phyloP scores from a whole-genome alignment of 768 basidiomycete genomes.

The Tricholoma sp. region DNA sequence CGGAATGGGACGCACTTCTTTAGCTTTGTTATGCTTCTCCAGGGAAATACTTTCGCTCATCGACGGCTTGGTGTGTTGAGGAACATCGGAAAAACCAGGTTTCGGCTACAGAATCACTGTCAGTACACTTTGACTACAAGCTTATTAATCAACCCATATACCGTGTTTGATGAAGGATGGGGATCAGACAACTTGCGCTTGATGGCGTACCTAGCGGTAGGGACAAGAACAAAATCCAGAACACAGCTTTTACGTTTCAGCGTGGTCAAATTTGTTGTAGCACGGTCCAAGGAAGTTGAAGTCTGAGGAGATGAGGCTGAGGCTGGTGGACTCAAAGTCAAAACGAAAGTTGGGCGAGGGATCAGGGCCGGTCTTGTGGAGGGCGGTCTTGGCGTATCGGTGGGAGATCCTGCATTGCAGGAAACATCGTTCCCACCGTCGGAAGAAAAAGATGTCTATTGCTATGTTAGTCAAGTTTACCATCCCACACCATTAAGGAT shows the following conservation, averaged over 20 bases:
- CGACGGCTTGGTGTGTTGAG: neutral
- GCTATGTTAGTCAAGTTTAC: neutral
- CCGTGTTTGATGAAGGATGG: neutral
- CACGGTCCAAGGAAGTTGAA: neutral
- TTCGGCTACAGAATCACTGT: neutral
- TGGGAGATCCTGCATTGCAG: neutral
- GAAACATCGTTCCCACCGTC: neutral
- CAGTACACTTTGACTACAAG: neutral
- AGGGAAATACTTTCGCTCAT: neutral
- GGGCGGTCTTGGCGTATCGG: neutral
- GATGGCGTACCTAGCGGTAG: neutral
- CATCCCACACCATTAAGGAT: neutral
- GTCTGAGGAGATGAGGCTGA: neutral
- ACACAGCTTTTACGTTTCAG: conserved; percentile 13
- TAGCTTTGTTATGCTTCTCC: neutral
- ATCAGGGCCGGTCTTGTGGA: too few species aligned
- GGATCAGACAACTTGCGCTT: neutral
- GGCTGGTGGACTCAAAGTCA: neutral
- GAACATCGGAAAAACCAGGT: neutral
- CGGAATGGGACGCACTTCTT: neutral
- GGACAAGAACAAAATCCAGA: conserved; percentile 12
- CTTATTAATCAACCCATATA: neutral
- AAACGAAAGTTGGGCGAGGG: neutral
- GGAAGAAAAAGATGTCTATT: neutral
- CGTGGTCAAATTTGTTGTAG: neutral